Evolutionary conservation across 129 eudicot genomes (phyloP).

Genomic region (Arctium lappa): DNA sequence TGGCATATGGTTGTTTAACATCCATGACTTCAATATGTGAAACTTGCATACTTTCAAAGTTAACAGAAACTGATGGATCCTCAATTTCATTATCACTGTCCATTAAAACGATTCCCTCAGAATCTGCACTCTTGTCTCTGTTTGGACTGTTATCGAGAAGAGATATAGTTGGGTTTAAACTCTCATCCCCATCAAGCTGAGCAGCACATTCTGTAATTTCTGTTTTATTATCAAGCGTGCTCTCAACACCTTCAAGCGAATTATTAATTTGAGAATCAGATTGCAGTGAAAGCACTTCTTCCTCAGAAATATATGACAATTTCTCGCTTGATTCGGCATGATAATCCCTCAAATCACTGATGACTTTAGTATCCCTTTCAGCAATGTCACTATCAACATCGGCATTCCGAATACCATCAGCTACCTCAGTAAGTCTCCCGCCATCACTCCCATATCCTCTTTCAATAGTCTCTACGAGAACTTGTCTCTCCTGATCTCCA

Average conservation of each 20-base stretch:
- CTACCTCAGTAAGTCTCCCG: constrained; percentile 15
- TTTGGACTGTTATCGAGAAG: constrained; percentile 14
- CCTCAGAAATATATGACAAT: constrained; percentile 15
- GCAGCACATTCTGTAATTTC: constrained; percentile 16
- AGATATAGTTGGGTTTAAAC: constrained; percentile 9
- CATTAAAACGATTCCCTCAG: constrained; percentile 11
- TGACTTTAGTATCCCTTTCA: constrained; percentile 28
- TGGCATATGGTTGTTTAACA: constrained; percentile 3
- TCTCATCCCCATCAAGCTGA: constrained; percentile 25
- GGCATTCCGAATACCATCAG: constrained; percentile 9
- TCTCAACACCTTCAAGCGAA: constrained; percentile 24
- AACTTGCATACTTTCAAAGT: constrained; percentile 3
- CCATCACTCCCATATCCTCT: constrained; percentile 16
- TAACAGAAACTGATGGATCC: constrained; percentile 10
- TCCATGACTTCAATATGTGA: not conserved
- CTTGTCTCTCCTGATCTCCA: constrained; percentile 40
- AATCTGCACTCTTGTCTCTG: constrained; percentile 12
- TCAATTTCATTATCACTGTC: not conserved
- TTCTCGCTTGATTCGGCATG: constrained; percentile 18
- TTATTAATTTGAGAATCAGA: constrained; percentile 19
- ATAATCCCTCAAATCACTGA: constrained; percentile 18
- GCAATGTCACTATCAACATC: constrained; percentile 4
- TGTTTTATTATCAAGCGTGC: constrained; percentile 13
- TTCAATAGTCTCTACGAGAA: constrained; percentile 22
- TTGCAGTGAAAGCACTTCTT: constrained; percentile 11